phyloP scores from a whole-genome alignment of 1,139 yeast species.

The Blastobotrys raffinosifermentans region DNA sequence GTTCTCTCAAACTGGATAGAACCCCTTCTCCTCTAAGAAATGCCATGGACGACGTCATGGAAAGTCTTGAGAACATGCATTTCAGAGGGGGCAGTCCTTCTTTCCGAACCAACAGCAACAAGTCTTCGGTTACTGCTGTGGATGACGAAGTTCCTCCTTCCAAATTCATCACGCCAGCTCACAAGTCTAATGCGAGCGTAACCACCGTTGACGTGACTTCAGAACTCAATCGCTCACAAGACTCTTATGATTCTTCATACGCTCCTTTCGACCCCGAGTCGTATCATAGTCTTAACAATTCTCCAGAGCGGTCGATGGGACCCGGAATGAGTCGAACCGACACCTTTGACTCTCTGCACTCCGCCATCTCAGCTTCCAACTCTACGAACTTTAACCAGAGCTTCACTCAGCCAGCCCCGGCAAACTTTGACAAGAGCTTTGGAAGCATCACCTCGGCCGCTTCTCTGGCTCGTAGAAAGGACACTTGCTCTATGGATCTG shows the following conservation, averaged over 20 bases:
- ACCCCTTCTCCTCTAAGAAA: slow-evolving; percentile 49
- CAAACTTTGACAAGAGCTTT: slow-evolving; percentile 22
- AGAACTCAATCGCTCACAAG: too few species aligned
- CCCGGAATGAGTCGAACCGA: slow-evolving; percentile 19
- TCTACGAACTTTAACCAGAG: slow-evolving; percentile 27
- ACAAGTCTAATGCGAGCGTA: neutral
- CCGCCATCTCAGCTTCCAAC: slow-evolving; percentile 21
- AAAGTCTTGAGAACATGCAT: slow-evolving; percentile 28
- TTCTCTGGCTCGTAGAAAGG: slow-evolving; percentile 65
- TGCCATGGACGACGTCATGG: slow-evolving; percentile 34
- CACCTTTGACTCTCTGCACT: slow-evolving; percentile 22
- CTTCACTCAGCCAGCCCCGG: slow-evolving; percentile 18
- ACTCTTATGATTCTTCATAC: slow-evolving; percentile 16
- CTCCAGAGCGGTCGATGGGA: slow-evolving; percentile 4
- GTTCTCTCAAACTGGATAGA: slow-evolving; percentile 26
- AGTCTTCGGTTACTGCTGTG: slow-evolving; percentile 11
- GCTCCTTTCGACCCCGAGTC: slow-evolving; percentile 28
- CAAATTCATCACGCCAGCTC: neutral
- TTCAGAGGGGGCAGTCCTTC: slow-evolving; percentile 9
- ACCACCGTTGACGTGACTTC: neutral
- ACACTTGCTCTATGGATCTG: neutral
- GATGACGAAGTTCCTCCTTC: slow-evolving; percentile 4
- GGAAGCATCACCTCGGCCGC: slow-evolving; percentile 90
- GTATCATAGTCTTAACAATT: slow-evolving; percentile 15
- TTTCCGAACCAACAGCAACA: slow-evolving; percentile 13